Conservation (phyloP, 2,329 filamentous ascomycete species). For the Hypoxylon sp. region DNA sequence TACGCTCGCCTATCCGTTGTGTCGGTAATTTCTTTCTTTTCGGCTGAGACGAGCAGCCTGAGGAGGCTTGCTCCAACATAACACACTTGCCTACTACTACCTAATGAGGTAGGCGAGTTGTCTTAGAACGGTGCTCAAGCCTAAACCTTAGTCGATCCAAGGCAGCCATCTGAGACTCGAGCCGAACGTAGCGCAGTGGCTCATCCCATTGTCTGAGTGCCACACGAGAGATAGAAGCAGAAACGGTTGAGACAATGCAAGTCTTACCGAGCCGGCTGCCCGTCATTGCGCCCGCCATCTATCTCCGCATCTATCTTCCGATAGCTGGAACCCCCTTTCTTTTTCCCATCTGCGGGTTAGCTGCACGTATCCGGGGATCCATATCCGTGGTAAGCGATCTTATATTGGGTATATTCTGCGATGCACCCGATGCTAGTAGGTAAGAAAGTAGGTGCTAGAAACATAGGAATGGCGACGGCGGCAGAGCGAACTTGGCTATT, state of each 20-base stretch:
- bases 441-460: too few relatives aligned
- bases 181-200: conserved; percentile 24
- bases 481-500: too few relatives aligned
- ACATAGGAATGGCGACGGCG: conserved; percentile 27
- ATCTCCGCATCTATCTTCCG: conserved; percentile 36
- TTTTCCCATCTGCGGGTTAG: conserved; percentile 13
- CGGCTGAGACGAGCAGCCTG: background rate
- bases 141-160: conserved; percentile 11
- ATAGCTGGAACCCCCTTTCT: conserved; percentile 18
- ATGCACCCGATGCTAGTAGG: conserved; percentile 9
- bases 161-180: conserved; percentile 17
- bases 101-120: background rate
- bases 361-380: conserved; percentile 32
- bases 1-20: conserved; percentile 6
- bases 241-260: conserved; percentile 35
- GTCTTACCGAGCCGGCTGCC: conserved; percentile 31
- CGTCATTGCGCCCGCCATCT: conserved; percentile 10
- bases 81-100: too few relatives aligned
- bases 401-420: too few relatives aligned
- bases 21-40: too few relatives aligned
- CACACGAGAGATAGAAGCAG: conserved; percentile 6
- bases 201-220: conserved; percentile 20
- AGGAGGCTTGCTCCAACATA: conserved; percentile 1
- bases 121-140: background rate
- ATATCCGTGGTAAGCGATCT: conserved; percentile 33